Evolutionary conservation across 805 yeast species (phyloP), one percentile per base, ranked within the genome.

Genomic region (Wickerhamomyces xylosicus): DNA sequence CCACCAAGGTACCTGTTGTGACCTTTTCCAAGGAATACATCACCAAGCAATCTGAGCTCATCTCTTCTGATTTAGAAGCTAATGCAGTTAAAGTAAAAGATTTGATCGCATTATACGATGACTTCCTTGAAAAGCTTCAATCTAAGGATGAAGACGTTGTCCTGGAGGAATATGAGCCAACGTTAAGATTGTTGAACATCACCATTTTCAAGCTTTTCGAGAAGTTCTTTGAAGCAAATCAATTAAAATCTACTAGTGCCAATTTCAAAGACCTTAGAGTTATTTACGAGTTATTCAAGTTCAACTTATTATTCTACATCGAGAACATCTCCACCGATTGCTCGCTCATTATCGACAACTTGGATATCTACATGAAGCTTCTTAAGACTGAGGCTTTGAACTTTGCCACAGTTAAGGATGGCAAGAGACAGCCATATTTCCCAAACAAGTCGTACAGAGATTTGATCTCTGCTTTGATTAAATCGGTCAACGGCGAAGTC

Each of bases 251-350:
- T 0, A 43, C 48, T n/a, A 36, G 38, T 2, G 10, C 8, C 13
- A 34, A 15, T 8, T 22, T 69, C 28, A 69, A 72, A 40, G 67
- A 68, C 43, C 58, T 61, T 15, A 64, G 65, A 40, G 68, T 71
- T 36, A 68, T 71, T 40, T 83, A 83, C 59, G 69, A 69, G 31
- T 58, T 62, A 18, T 83, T 64, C 60, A 76, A 79, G 49, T 48
- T 48, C 3, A 53, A 59, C 25, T 43, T 82, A 19, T 52, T 71
- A 19, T 54, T 57, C 14, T 56, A 72, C 37, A 57, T 80, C 46
- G 57, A 57, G 3, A 46, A 56, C n/a, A 47, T 59, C 2, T 50
- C 61, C 2, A 54, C 65, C 16, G 66, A 70, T 27, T 66, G 65
- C 31, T 73, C 78, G 7, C 56, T 65, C 47, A 61, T 69, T 55